Percentiles rank a stretch among this genome's conserved stretches.
These are phyloP conservation scores for Lichtheimia hyalospora DNA, from an alignment of 371 early-diverging fungal species.

Conservation along the genomic window DNA sequence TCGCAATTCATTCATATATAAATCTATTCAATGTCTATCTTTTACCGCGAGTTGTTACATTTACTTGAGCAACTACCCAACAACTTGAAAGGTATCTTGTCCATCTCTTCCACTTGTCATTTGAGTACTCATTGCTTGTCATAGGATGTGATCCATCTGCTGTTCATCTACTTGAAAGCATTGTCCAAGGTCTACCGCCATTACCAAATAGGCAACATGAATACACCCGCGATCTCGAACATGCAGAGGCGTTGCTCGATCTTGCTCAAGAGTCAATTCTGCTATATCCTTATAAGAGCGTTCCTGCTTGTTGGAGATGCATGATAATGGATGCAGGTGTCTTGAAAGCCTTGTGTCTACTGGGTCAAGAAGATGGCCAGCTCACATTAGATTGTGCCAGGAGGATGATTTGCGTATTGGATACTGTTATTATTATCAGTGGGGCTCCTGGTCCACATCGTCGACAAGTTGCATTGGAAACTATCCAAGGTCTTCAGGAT, in stretches of 20 bases:
- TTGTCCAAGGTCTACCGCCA: not conserved
- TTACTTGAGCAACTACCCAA: no score
- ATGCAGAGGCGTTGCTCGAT: conserved; percentile 15
- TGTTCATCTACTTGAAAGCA: not conserved
- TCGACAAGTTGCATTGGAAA: conserved; percentile 29
- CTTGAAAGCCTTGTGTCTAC: conserved; percentile 34
- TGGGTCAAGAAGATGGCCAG: conserved; percentile 11
- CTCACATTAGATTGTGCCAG: conserved; percentile 16
- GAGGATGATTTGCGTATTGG: conserved; percentile 41
- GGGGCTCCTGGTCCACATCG: conserved; percentile 52
- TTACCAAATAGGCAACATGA: not conserved
- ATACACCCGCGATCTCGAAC: not conserved
- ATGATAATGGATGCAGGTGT: conserved; percentile 57
- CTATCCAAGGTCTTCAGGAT: conserved; percentile 30
- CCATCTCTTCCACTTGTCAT: not conserved
- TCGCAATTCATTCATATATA: no score
- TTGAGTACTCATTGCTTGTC: not conserved
- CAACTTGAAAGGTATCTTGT: no score
- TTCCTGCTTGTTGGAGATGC: conserved; percentile 57
- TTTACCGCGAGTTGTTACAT: no score
- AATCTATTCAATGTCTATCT: no score
- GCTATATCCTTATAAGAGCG: conserved; percentile 40
- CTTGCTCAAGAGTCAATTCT: conserved; percentile 33
- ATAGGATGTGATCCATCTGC: conserved; percentile 1
- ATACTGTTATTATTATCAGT: conserved; percentile 53